A percentile compares a stretch with the other conserved stretches of the same genome.
Conservation (phyloP, 176 grass and related monocot species). For the Microstegium vimineum region DNA sequence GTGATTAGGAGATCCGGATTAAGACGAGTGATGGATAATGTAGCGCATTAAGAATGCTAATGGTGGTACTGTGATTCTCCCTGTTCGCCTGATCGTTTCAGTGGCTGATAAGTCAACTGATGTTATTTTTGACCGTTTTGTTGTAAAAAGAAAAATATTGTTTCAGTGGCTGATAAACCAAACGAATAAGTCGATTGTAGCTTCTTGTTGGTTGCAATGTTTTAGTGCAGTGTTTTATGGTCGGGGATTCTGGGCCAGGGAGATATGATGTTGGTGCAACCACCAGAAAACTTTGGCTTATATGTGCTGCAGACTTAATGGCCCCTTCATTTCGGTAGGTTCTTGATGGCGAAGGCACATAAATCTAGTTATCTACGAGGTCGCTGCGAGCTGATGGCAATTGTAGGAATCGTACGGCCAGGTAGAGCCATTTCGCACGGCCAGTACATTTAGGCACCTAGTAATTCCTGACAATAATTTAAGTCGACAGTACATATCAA, state of each 20-base stretch:
- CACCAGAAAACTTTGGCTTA: slow-evolving; percentile 6
- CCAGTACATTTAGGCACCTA: neutral
- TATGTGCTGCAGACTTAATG: slow-evolving; percentile 36
- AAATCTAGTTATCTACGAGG: neutral
- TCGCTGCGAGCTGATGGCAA: slow-evolving; percentile 9
- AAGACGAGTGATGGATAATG: neutral
- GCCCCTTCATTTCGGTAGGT: slow-evolving; percentile 39
- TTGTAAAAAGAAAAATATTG: too few relatives aligned
- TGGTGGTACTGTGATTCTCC: too few relatives aligned
- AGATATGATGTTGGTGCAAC: neutral
- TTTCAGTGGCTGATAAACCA: too few relatives aligned
- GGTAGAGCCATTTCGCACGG: neutral
- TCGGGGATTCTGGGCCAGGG: neutral
- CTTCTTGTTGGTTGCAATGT: neutral
- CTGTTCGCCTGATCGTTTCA: too few relatives aligned
- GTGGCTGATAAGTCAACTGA: too few relatives aligned
- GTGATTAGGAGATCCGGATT: neutral
- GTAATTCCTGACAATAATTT: neutral
- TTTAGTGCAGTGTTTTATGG: slow-evolving; percentile 14
- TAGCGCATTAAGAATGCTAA: neutral
- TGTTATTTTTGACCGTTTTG: too few relatives aligned
- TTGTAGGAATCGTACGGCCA: neutral
- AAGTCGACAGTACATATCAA: neutral
- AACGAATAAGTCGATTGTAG: too few relatives aligned
- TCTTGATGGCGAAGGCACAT: slow-evolving; percentile 21